A percentile compares a stretch with the other conserved stretches of the same genome.
These are phyloP conservation scores for Erodium texanum DNA, from an alignment of 441 rosid species.

Conservation along the genomic window DNA sequence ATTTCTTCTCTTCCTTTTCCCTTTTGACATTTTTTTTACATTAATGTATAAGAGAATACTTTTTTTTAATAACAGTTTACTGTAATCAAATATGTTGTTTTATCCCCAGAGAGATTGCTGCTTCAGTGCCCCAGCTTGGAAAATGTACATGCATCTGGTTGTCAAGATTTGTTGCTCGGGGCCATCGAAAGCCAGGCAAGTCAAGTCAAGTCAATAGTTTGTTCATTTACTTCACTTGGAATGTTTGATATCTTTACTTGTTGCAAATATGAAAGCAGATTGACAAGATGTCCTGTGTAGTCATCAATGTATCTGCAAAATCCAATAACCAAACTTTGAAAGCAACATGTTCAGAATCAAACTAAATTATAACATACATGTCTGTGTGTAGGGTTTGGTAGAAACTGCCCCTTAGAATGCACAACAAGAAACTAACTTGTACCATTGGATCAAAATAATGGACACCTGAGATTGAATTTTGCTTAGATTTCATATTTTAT, in stretches of 20 bases:
- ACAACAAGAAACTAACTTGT: too few relatives aligned
- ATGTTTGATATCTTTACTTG: neutral
- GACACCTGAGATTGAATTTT: too few relatives aligned
- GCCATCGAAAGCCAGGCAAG: constrained; percentile 74
- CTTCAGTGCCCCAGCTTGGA: constrained; percentile 80
- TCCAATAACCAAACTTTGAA: too few relatives aligned
- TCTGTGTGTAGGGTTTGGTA: too few relatives aligned
- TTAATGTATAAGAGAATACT: neutral
- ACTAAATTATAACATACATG: neutral
- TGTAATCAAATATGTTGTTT: neutral
- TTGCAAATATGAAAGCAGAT: neutral
- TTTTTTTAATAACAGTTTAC: neutral
- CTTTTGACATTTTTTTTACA: neutral
- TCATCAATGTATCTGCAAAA: too few relatives aligned
- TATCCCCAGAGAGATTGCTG: constrained; percentile 48
- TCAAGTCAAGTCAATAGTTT: constrained; percentile 8
- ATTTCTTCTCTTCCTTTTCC: neutral
- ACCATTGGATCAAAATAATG: too few relatives aligned
- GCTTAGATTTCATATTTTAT: too few relatives aligned
- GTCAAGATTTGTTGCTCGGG: constrained; percentile 48
- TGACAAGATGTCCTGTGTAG: neutral
- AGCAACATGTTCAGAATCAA: too few relatives aligned
- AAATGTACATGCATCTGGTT: constrained; percentile 69
- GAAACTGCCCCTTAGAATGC: too few relatives aligned
- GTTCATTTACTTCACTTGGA: neutral